A percentile compares a stretch with the other conserved stretches of the same genome.
Conservation (phyloP, 148 eudicot genomes). For the Vaccinium vitisidaea region DNA sequence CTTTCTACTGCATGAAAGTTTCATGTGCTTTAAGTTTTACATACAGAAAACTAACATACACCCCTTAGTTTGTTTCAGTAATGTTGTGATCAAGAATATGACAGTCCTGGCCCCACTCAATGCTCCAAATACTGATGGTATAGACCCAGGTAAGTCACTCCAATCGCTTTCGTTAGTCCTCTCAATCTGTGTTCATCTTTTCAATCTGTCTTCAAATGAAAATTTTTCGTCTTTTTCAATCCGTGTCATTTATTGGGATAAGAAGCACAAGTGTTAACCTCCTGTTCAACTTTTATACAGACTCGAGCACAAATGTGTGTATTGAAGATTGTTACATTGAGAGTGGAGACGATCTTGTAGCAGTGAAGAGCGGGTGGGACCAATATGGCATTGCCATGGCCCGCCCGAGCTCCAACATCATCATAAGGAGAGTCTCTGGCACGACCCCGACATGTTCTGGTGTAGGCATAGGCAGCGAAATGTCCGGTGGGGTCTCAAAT, state of each 20-base stretch:
- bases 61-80: slow-evolving; percentile 38
- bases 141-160: slow-evolving; percentile 73
- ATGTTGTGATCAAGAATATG: slow-evolving; percentile 83
- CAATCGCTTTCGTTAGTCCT: background rate
- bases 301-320: slow-evolving; percentile 85
- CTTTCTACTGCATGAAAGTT: background rate
- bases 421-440: slow-evolving; percentile 76
- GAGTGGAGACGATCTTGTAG: slow-evolving; percentile 97
- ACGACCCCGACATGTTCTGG: slow-evolving; percentile 97
- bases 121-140: slow-evolving; percentile 97
- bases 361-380: slow-evolving; percentile 97
- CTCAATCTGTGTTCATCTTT: background rate
- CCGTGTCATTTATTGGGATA: background rate
- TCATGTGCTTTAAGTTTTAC: background rate
- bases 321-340: slow-evolving; percentile 97
- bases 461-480: slow-evolving; percentile 93
- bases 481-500: slow-evolving; percentile 85
- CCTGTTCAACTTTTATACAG: slow-evolving; percentile 31
- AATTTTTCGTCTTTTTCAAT: background rate
- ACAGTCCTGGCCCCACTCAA: slow-evolving; percentile 89
- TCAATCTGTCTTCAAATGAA: background rate
- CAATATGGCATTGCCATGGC: slow-evolving; percentile 76
- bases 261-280: background rate
- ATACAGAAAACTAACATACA: background rate
- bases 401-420: slow-evolving; percentile 79